A percentile compares a stretch with the other conserved stretches of the same genome.
Evolutionary conservation across 2,329 filamentous ascomycete species (phyloP).

Genomic region (Ophiostoma montium): DNA sequence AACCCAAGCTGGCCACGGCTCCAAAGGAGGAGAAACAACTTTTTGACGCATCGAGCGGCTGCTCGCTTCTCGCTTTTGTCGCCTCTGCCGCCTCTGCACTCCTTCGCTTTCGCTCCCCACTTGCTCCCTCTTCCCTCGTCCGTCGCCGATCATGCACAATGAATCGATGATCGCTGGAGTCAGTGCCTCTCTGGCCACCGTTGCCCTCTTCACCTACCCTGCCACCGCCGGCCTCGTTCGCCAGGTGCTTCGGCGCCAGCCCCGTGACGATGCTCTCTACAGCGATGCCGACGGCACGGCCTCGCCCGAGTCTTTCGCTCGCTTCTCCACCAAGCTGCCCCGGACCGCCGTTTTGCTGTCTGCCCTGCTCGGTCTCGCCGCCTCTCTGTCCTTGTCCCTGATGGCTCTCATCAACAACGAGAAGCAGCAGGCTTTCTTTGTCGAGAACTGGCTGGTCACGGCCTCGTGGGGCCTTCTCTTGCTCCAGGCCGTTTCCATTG

Average conservation of each 20-base stretch:
- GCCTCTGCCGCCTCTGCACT: background rate
- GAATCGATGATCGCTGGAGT: constrained; percentile 17
- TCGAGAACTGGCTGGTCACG: constrained; percentile 46
- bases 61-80: background rate
- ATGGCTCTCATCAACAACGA: constrained; percentile 28
- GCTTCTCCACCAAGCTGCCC: constrained; percentile 46
- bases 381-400: constrained; percentile 43
- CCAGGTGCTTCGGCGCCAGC: constrained; percentile 18
- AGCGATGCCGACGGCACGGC: constrained; percentile 57
- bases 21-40: background rate
- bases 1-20: background rate
- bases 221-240: constrained; percentile 17
- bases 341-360: constrained; percentile 40
- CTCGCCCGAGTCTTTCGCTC: constrained; percentile 45
- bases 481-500: constrained; percentile 36
- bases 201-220: constrained; percentile 19
- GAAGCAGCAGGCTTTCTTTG: constrained; percentile 24
- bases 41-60: background rate
- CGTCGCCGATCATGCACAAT: constrained; percentile 17
- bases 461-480: constrained; percentile 44
- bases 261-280: constrained; percentile 32
- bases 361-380: constrained; percentile 36
- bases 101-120: background rate
- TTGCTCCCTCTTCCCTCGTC: background rate
- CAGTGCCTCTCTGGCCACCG: constrained; percentile 17